Evolutionary conservation across 768 basidiomycete genomes (phyloP), one percentile per base, ranked within the genome.

Genomic region (Leccinum broughii): DNA sequence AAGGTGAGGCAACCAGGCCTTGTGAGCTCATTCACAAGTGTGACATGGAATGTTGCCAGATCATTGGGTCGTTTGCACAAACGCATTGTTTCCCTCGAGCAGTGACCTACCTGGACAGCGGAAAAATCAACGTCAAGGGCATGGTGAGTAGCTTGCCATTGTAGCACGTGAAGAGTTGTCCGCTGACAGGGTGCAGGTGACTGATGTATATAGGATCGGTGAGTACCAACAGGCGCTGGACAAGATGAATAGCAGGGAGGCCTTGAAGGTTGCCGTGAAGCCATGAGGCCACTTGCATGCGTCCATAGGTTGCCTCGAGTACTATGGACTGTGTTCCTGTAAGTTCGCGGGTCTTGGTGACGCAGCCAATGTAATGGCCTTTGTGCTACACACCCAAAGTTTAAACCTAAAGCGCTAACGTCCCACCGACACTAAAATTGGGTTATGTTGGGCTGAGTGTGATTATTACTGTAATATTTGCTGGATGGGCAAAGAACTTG

Each of bases 31-130:
- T 54, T 35, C 20, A 10, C 44, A 17, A 17, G 17, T 5, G 9
- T 56, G n/a, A 56, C 32, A 50, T 46, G 57, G 26, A 14, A 30
- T 51, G 55, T 50, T 15, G 51, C 57, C 7, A 90, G 88, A 92
- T 93, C 66, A 88, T 93, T 63, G 89, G 91, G 11, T 93, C 92
- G 0, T 93, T 93, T 77, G 87, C 92, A 5, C 92, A 93, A 66
- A 87, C 85, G 1, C 85, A 81, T 77, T 92, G 92, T 74, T 94
- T 95, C 83, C 91, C 92, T 46, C 85, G 93, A 6, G 91, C 92
- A 4, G 86, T 94, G 49, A 87, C 86, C 3, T 93, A 93, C 70
- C 83, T 94, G 28, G 92, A 95, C 64, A 84, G 84, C 62, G 89
- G 90, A 15, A 93, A 90, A 77, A 79, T 94, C 66, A 87, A 82